Percentiles rank a stretch among this genome's conserved stretches.
Conservation (phyloP, 768 basidiomycete genomes). For the Hericium rajendrae region DNA sequence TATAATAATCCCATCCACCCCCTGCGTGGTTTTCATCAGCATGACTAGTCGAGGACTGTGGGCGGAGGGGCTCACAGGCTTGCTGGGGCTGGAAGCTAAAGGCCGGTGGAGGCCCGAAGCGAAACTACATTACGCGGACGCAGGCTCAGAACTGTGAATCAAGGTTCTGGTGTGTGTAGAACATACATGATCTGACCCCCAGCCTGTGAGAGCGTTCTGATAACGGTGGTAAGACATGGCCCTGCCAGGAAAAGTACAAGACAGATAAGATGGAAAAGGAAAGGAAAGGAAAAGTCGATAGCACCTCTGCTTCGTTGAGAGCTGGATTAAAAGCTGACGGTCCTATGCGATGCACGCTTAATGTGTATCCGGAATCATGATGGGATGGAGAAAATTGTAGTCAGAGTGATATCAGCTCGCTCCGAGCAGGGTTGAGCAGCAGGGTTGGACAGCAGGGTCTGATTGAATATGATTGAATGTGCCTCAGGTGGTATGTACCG, state of each 20-base stretch:
- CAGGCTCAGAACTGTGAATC: neutral
- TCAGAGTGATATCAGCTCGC: neutral
- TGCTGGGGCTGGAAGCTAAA: slow-evolving; percentile 31
- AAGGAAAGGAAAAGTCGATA: neutral
- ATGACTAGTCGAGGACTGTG: neutral
- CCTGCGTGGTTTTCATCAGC: slow-evolving; percentile 28
- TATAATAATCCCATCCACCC: slow-evolving; percentile 54
- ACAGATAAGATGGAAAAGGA: neutral
- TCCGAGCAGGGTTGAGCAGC: no score
- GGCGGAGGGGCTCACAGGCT: slow-evolving; percentile 22
- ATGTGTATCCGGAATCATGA: neutral
- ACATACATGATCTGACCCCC: no score
- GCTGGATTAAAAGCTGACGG: neutral
- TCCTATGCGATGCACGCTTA: neutral
- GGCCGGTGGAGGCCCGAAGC: slow-evolving; percentile 9
- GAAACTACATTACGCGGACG: slow-evolving; percentile 5
- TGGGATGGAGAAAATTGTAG: neutral
- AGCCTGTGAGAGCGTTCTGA: no score
- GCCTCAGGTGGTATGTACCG: no score
- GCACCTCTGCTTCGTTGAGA: neutral
- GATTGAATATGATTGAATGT: no score
- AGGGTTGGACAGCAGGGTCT: no score
- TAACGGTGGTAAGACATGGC: neutral
- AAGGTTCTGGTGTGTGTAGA: no score
- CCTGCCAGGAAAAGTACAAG: neutral